Percentiles rank a stretch among this genome's conserved stretches.
phyloP scores from a whole-genome alignment of 1,139 yeast genomes.

The Magnusiomyces ingens region DNA sequence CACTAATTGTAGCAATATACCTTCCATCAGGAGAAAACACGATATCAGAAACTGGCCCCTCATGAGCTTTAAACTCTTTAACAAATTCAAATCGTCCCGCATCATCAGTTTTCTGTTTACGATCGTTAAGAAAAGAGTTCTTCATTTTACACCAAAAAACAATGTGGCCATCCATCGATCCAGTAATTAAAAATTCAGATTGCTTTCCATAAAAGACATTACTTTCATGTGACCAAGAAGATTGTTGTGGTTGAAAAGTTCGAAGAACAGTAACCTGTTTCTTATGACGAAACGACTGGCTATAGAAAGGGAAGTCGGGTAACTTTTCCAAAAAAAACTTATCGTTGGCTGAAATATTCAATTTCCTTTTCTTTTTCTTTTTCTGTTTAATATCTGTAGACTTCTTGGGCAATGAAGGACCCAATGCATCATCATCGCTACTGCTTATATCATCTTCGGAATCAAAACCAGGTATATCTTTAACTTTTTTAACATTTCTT shows the following conservation, averaged over 20 bases:
- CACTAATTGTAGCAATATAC: slow-evolving; percentile 28
- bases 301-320: slow-evolving; percentile 26
- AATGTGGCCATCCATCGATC: slow-evolving; percentile 38
- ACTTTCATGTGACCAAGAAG: not conserved
- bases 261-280: slow-evolving; percentile 18
- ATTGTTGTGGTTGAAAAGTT: no score
- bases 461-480: no score
- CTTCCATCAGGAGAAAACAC: no score
- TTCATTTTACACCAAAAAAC: slow-evolving; percentile 37
- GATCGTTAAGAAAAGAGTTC: slow-evolving; percentile 4
- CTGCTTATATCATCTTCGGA: no score
- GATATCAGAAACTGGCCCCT: slow-evolving; percentile 23
- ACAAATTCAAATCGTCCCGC: slow-evolving; percentile 34
- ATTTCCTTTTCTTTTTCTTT: not conserved
- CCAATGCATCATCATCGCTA: no score
- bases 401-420: no score
- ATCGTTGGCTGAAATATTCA: no score
- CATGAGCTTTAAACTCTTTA: slow-evolving; percentile 37
- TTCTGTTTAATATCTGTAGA: no score
- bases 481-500: no score
- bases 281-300: slow-evolving; percentile 30
- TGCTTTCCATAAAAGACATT: no score
- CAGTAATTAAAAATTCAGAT: slow-evolving; percentile 31
- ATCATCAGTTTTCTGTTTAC: slow-evolving; percentile 6
- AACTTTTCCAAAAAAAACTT: no score